Conservation (phyloP, 805 yeast species). For the Saccharomycopsis babjevae region DNA sequence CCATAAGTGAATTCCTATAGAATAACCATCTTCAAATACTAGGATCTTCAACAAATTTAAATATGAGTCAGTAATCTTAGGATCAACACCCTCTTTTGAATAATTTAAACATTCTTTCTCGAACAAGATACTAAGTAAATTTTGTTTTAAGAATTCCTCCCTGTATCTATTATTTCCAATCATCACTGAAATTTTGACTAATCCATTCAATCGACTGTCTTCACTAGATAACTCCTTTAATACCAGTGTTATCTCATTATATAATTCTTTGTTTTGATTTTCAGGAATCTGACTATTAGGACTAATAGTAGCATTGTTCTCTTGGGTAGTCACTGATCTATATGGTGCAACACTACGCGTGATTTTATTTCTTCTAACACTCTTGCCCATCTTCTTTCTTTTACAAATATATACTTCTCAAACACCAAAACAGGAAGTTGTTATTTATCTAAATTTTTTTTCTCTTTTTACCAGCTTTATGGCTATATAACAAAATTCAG, state of each 20-base stretch:
- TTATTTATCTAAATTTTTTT: too few relatives aligned
- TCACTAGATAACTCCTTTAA: background rate
- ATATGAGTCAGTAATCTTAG: constrained; percentile 55
- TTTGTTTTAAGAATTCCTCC: constrained; percentile 13
- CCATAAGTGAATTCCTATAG: constrained; percentile 64
- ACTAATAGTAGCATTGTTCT: background rate
- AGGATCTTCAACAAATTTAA: constrained; percentile 74
- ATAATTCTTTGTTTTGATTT: background rate
- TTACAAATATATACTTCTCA: too few relatives aligned
- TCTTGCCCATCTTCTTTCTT: background rate
- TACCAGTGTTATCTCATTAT: background rate
- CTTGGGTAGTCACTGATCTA: background rate
- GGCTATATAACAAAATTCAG: too few relatives aligned
- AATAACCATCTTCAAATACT: constrained; percentile 81
- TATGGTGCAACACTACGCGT: background rate
- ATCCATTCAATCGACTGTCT: background rate
- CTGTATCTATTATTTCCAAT: background rate
- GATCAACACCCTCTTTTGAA: background rate
- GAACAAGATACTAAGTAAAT: constrained; percentile 6
- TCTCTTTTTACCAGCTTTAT: too few relatives aligned
- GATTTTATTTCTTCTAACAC: background rate
- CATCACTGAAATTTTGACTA: background rate
- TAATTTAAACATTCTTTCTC: background rate
- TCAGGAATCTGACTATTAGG: background rate
- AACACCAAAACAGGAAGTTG: too few relatives aligned